Conservation (phyloP, 2,329 filamentous ascomycete genomes). For the Coniella vitis region DNA sequence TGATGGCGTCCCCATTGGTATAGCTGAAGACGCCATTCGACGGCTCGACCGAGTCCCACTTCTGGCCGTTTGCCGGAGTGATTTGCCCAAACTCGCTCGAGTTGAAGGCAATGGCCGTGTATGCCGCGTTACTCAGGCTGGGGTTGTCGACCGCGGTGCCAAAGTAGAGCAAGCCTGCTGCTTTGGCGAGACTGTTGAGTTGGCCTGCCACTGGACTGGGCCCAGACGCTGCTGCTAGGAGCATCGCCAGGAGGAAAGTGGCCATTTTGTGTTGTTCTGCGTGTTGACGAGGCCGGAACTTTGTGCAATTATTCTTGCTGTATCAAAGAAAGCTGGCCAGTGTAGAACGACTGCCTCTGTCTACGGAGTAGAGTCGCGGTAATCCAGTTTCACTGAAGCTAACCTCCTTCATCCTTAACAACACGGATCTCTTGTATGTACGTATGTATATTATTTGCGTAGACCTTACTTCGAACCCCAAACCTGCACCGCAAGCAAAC, state of each 20-base stretch:
- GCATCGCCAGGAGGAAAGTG: neutral
- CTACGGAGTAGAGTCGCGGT: too few species aligned
- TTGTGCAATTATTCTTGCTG: too few species aligned
- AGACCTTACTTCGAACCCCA: too few species aligned
- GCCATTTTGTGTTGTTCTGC: neutral
- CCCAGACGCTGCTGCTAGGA: neutral
- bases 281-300: too few species aligned
- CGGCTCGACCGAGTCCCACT: constrained; percentile 60
- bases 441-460: too few species aligned
- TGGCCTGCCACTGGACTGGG: constrained; percentile 15
- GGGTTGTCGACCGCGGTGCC: constrained; percentile 57
- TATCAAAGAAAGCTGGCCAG: too few species aligned
- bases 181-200: constrained; percentile 9
- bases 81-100: constrained; percentile 55
- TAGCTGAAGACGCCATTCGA: constrained; percentile 50
- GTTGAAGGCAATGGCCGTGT: constrained; percentile 49
- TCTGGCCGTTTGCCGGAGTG: constrained; percentile 57
- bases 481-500: too few species aligned
- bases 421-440: too few species aligned
- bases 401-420: too few species aligned
- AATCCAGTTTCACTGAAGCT: too few species aligned
- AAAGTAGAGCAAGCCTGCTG: constrained; percentile 41
- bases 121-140: constrained; percentile 45
- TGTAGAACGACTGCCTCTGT: too few species aligned
- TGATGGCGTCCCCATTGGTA: constrained; percentile 46